These are phyloP conservation scores for Taiozyma sp. DNA, from an alignment of 1,139 yeast genomes.

Conservation along the genomic window DNA sequence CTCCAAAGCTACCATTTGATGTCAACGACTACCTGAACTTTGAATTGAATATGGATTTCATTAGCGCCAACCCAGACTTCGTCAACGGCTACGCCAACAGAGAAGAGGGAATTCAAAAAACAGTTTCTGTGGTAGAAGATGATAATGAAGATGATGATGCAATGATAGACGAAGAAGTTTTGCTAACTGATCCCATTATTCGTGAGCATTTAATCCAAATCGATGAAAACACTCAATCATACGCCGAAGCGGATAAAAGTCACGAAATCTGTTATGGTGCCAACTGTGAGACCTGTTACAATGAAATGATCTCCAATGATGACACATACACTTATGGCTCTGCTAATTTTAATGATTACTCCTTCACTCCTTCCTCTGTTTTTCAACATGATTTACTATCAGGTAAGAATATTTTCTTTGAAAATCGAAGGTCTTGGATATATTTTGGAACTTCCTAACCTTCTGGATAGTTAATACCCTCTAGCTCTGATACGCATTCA, in stretches of 20 bases:
- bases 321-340: not conserved
- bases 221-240: not conserved
- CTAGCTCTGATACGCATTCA: not conserved
- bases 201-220: not conserved
- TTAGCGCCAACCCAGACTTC: slow-evolving; percentile 13
- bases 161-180: not conserved
- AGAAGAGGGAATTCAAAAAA: not conserved
- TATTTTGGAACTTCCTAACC: not conserved
- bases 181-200: not conserved
- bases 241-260: not conserved
- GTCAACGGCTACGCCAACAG: slow-evolving; percentile 12
- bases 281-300: not conserved
- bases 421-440: not conserved
- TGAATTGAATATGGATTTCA: slow-evolving; percentile 21
- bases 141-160: not conserved
- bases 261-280: not conserved
- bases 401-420: not conserved
- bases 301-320: not conserved
- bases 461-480: not conserved
- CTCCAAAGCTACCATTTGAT: slow-evolving; percentile 20
- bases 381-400: not conserved
- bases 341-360: not conserved
- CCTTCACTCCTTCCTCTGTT: slow-evolving; percentile 4
- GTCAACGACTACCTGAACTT: slow-evolving; percentile 19
- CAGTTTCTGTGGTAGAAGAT: not conserved